Evolutionary conservation across 1,284 basidiomycete species (phyloP), one percentile per base, ranked within the genome.

Genomic region (Ganoderma boninense): DNA sequence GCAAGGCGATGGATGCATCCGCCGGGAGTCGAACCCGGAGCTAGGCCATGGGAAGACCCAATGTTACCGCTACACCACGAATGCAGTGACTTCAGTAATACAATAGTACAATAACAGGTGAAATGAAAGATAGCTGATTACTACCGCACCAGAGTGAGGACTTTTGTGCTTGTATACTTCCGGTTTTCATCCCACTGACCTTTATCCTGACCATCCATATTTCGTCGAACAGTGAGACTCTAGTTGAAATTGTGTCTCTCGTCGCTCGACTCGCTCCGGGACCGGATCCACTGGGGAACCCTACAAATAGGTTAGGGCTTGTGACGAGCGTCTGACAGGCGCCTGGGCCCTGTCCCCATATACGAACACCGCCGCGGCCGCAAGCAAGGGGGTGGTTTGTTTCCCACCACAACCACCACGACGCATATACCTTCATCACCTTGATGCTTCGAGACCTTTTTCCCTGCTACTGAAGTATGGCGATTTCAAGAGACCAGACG

Each of bases 21-120:
- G 81, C 86, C 84, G 86, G 85, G 85, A 87, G 82, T 87, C 86
- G 85, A 86, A 86, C 85, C 85, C 85, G 84, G 85, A 82, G 85
- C 86, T 85, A 85, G 84, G 84, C 84, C 84, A 84, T 81, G 81
- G 81, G 81, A 82, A 82, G 79, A 80, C 79, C 78, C 80, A 80
- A 82, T 80, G 81, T 82, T 82, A 82, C 81, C 81, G 78, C 75
- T 82, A 82, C 81, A 80, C 81, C 81, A 82, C 76, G 73, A 77
- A 71, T 71, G 69, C 69, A n/a, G n/a, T n/a, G n/a, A n/a, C n/a
- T n/a, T n/a, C n/a, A n/a, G n/a, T n/a, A n/a, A n/a, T n/a, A n/a
- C n/a, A n/a, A n/a, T n/a, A n/a, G n/a, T n/a, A n/a, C n/a, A n/a
- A n/a, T n/a, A n/a, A n/a, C n/a, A n/a, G n/a, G n/a, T n/a, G n/a